phyloP scores from a whole-genome alignment of 2,329 filamentous ascomycete species.

The Fusarium sp. region DNA sequence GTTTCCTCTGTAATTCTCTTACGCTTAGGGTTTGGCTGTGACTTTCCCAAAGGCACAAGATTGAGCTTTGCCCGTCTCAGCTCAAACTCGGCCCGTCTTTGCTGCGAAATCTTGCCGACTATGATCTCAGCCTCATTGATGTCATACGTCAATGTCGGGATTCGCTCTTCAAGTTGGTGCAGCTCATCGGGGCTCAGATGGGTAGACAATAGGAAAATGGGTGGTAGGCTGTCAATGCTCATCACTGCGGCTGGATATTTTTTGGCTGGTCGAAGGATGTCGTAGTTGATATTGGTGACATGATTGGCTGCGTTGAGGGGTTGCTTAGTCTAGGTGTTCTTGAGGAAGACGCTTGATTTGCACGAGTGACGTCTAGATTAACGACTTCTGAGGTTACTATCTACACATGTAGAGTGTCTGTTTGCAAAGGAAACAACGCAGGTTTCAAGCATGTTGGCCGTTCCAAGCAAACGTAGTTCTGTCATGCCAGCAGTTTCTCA shows the following conservation, averaged over 20 bases:
- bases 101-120: slow-evolving; percentile 76
- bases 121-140: slow-evolving; percentile 77
- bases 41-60: slow-evolving; percentile 56
- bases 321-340: too few species aligned
- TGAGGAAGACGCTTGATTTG: not conserved
- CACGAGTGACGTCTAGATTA: slow-evolving; percentile 13
- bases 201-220: slow-evolving; percentile 78
- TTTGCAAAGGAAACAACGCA: not conserved
- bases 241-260: slow-evolving; percentile 27
- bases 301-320: not conserved
- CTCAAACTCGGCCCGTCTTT: slow-evolving; percentile 80
- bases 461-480: not conserved
- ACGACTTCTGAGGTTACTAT: not conserved
- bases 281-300: slow-evolving; percentile 7
- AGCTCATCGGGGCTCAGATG: slow-evolving; percentile 74
- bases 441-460: not conserved
- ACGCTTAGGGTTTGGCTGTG: slow-evolving; percentile 31
- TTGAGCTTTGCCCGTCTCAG: slow-evolving; percentile 73
- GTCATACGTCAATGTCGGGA: slow-evolving; percentile 76
- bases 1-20: slow-evolving; percentile 24
- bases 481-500: too few species aligned
- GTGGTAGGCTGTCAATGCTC: slow-evolving; percentile 58
- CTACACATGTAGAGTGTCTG: not conserved
- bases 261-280: slow-evolving; percentile 7
- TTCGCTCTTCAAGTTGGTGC: slow-evolving; percentile 70